Evolutionary conservation across 371 early-diverging fungal genomes (phyloP).

Genomic region (Syncephalis plumigaleata): DNA sequence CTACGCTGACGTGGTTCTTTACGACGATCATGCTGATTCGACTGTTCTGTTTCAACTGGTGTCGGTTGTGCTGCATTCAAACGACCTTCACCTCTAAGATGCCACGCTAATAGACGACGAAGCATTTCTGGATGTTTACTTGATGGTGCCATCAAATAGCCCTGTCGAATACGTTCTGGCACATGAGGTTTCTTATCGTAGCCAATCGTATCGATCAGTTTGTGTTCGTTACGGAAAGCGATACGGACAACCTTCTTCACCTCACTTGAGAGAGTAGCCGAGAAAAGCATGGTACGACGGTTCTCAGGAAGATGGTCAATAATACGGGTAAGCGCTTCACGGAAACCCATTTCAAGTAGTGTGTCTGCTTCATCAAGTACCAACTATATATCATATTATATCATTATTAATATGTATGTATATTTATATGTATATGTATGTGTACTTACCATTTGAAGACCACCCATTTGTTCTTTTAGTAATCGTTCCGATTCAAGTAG

Average conservation of each 20-base stretch:
- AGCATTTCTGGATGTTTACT: slow-evolving; percentile 37
- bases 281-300: slow-evolving; percentile 94
- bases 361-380: slow-evolving; percentile 98
- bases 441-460: slow-evolving; percentile 26
- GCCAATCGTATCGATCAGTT: slow-evolving; percentile 73
- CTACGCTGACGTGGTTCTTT: too few species aligned
- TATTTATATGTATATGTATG: neutral
- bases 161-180: slow-evolving; percentile 58
- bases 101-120: slow-evolving; percentile 28
- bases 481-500: slow-evolving; percentile 43
- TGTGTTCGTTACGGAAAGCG: slow-evolving; percentile 45
- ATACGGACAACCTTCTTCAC: slow-evolving; percentile 60
- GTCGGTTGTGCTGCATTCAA: too few species aligned
- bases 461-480: slow-evolving; percentile 35
- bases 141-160: slow-evolving; percentile 43
- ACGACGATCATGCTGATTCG: too few species aligned
- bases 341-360: slow-evolving; percentile 97
- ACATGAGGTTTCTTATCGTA: slow-evolving; percentile 54
- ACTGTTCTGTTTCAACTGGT: too few species aligned
- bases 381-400: slow-evolving; percentile 24
- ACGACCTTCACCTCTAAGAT: too few species aligned
- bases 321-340: slow-evolving; percentile 75
- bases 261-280: slow-evolving; percentile 86
- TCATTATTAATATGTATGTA: slow-evolving; percentile 2
- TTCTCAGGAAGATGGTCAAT: slow-evolving; percentile 51